Evolutionary conservation across 768 basidiomycete species (phyloP).

Genomic region (Rhizopogon sp.): DNA sequence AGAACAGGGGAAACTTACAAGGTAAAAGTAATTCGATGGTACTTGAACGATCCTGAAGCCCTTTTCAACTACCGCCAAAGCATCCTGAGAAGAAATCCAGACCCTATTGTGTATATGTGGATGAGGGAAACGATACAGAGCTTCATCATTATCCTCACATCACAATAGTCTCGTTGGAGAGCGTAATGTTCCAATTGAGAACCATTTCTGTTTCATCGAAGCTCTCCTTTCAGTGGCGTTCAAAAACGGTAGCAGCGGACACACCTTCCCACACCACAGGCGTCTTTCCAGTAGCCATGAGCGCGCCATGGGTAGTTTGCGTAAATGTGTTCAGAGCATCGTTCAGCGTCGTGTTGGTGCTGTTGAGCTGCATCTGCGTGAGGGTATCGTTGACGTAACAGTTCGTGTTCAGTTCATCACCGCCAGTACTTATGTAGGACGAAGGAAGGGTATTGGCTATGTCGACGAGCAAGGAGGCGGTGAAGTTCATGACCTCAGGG

Average conservation of each 20-base stretch:
- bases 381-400: slow-evolving; percentile 62
- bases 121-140: neutral
- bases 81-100: slow-evolving; percentile 43
- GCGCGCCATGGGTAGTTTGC: slow-evolving; percentile 49
- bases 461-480: slow-evolving; percentile 44
- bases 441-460: slow-evolving; percentile 51
- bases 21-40: slow-evolving; percentile 50
- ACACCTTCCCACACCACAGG: slow-evolving; percentile 81
- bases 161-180: slow-evolving; percentile 38
- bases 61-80: slow-evolving; percentile 30
- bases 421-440: slow-evolving; percentile 72
- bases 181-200: slow-evolving; percentile 31
- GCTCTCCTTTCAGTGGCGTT: neutral
- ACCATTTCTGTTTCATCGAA: slow-evolving; percentile 38
- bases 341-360: slow-evolving; percentile 48
- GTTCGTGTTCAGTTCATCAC: slow-evolving; percentile 70
- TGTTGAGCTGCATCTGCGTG: slow-evolving; percentile 52
- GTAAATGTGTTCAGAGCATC: slow-evolving; percentile 64
- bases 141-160: slow-evolving; percentile 21
- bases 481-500: slow-evolving; percentile 54
- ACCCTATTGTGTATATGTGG: slow-evolving; percentile 23
- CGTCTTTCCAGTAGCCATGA: slow-evolving; percentile 57
- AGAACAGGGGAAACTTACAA: slow-evolving; percentile 19
- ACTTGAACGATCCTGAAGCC: slow-evolving; percentile 44
- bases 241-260: slow-evolving; percentile 2